These are phyloP conservation scores for Eimeria falciformis DNA, from an alignment of 169 alveolate genomes.

Conservation along the genomic window DNA sequence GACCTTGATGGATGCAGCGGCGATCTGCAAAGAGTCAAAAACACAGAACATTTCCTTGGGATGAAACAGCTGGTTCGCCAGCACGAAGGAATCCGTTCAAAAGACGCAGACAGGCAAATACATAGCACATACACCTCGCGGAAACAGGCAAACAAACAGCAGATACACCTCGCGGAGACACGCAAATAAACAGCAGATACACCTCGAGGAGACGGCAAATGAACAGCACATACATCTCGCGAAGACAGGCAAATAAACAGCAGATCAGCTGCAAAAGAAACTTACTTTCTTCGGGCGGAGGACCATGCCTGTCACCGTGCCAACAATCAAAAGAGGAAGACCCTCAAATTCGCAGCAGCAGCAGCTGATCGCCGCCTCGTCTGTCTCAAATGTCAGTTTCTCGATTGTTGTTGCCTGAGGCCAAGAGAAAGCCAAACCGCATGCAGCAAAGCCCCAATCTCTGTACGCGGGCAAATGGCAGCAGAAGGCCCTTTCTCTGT, in stretches of 20 bases:
- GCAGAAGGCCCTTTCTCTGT: conserved; percentile 55
- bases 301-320: conserved; percentile 93
- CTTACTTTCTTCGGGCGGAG: conserved; percentile 77
- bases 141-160: too few relatives aligned
- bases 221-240: too few relatives aligned
- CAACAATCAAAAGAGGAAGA: conserved; percentile 92
- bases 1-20: conserved; percentile 80
- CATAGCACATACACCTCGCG: too few relatives aligned
- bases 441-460: neutral
- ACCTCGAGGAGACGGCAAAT: too few relatives aligned
- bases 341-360: conserved; percentile 92
- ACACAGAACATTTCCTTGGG: too few relatives aligned
- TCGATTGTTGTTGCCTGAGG: conserved; percentile 86
- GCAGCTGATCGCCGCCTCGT: conserved; percentile 96
- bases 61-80: too few relatives aligned
- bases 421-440: neutral
- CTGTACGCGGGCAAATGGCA: conserved; percentile 18
- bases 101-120: too few relatives aligned
- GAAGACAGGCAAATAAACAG: too few relatives aligned
- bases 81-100: too few relatives aligned
- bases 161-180: too few relatives aligned
- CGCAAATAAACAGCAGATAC: too few relatives aligned
- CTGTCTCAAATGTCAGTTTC: conserved; percentile 92
- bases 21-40: conserved; percentile 41
- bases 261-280: neutral